phyloP scores from a whole-genome alignment of 1,284 basidiomycete genomes.

The Moesziomyces sp. region DNA sequence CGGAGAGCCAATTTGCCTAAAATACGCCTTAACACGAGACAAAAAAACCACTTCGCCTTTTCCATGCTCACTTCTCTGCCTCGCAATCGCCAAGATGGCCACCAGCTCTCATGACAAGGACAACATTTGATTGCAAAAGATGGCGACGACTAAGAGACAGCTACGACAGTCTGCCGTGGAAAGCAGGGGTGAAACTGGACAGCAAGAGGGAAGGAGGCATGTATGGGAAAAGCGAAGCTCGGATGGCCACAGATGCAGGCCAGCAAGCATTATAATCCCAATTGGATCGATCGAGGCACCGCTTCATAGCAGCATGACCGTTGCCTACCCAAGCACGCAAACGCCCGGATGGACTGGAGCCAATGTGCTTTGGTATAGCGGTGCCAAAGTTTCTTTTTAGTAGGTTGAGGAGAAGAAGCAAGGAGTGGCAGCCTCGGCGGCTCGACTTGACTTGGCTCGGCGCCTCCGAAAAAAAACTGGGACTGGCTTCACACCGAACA shows the following conservation, averaged over 20 bases:
- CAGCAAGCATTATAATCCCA: constrained; percentile 53
- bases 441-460: constrained; percentile 1
- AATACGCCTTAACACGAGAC: background rate
- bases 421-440: background rate
- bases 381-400: constrained; percentile 48
- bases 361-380: constrained; percentile 50
- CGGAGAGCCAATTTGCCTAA: too few relatives aligned
- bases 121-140: too few relatives aligned
- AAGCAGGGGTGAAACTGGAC: background rate
- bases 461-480: background rate
- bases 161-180: background rate
- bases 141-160: too few relatives aligned
- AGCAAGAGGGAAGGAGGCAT: constrained; percentile 2
- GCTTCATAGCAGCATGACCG: constrained; percentile 43
- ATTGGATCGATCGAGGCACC: constrained; percentile 35
- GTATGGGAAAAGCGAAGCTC: constrained; percentile 55
- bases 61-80: too few relatives aligned
- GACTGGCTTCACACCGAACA: background rate
- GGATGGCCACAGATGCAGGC: constrained; percentile 32
- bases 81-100: too few relatives aligned
- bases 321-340: constrained; percentile 44
- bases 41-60: background rate
- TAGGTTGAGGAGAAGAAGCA: constrained; percentile 48
- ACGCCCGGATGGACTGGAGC: constrained; percentile 39
- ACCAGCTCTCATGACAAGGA: too few relatives aligned